Evolutionary conservation across 371 early-diverging fungal genomes (phyloP).

Genomic region (Syncephalastrum monosporum): DNA sequence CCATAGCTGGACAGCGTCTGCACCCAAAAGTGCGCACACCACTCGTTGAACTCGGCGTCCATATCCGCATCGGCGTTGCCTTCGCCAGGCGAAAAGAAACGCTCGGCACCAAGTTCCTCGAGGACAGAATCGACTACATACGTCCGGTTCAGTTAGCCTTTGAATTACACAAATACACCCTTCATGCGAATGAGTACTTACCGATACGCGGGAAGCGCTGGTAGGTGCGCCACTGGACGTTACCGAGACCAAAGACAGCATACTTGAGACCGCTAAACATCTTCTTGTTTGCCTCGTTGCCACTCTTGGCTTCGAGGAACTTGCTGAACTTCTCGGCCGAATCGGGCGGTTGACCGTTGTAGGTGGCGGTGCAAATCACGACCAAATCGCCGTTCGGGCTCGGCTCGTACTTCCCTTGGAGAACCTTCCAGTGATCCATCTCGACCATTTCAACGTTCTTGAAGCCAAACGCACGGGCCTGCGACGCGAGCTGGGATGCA

Average conservation of each 20-base stretch:
- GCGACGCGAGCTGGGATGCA: slow-evolving; percentile 39
- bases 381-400: slow-evolving; percentile 35
- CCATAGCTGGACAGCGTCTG: slow-evolving; percentile 30
- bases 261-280: slow-evolving; percentile 35
- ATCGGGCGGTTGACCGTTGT: slow-evolving; percentile 64
- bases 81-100: slow-evolving; percentile 42
- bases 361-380: slow-evolving; percentile 49
- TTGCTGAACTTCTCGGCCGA: slow-evolving; percentile 53
- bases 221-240: slow-evolving; percentile 62
- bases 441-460: slow-evolving; percentile 22
- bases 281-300: slow-evolving; percentile 22
- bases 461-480: slow-evolving; percentile 50
- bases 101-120: slow-evolving; percentile 49
- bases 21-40: slow-evolving; percentile 50
- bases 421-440: slow-evolving; percentile 51
- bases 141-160: too few species aligned
- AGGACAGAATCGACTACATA: slow-evolving; percentile 24
- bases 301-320: slow-evolving; percentile 33
- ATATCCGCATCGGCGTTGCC: slow-evolving; percentile 57
- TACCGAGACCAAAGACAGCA: slow-evolving; percentile 58
- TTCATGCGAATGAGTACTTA: too few species aligned
- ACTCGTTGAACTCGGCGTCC: slow-evolving; percentile 47
- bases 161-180: too few species aligned
- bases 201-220: slow-evolving; percentile 49
- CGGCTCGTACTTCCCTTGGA: slow-evolving; percentile 31